Percentiles rank a stretch among this genome's conserved stretches.
These are phyloP conservation scores for Glomus cerebriforme DNA, from an alignment of 192 early-diverging fungal genomes.

Conservation along the genomic window DNA sequence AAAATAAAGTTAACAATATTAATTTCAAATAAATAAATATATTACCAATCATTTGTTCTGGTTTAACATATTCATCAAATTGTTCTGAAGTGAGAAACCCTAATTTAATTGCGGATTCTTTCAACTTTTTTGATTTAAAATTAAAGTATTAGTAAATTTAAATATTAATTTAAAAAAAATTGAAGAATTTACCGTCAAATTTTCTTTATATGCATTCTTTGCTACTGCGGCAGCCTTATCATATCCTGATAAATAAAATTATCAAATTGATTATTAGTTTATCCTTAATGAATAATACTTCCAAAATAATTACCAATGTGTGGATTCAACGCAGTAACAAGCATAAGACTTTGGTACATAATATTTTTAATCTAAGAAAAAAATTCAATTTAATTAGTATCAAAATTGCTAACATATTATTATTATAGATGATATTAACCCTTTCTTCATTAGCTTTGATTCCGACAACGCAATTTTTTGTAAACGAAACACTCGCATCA, in stretches of 20 bases:
- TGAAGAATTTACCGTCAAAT: constrained; percentile 50
- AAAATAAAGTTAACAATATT: too few relatives aligned
- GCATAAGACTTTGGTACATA: constrained; percentile 94
- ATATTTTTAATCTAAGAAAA: constrained; percentile 67
- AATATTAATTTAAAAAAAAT: background rate
- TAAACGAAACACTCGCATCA: constrained; percentile 91
- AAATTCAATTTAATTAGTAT: background rate
- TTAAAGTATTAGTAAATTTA: constrained; percentile 18
- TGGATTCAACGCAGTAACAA: constrained; percentile 98
- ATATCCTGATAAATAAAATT: constrained; percentile 42
- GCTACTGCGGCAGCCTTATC: constrained; percentile 92
- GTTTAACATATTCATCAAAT: constrained; percentile 95
- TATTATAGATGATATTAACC: constrained; percentile 1
- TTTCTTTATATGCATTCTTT: constrained; percentile 97
- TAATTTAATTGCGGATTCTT: constrained; percentile 90
- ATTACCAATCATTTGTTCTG: constrained; percentile 81
- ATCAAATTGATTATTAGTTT: background rate
- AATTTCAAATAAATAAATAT: background rate
- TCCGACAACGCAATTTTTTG: constrained; percentile 92
- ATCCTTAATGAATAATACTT: background rate
- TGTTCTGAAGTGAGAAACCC: constrained; percentile 86
- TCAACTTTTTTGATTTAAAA: constrained; percentile 68
- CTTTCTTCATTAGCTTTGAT: constrained; percentile 90
- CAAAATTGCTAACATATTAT: background rate
- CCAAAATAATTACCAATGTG: constrained; percentile 74